These are phyloP conservation scores for Grosmannia serpens DNA, from an alignment of 2,329 filamentous ascomycete genomes.

Conservation along the genomic window DNA sequence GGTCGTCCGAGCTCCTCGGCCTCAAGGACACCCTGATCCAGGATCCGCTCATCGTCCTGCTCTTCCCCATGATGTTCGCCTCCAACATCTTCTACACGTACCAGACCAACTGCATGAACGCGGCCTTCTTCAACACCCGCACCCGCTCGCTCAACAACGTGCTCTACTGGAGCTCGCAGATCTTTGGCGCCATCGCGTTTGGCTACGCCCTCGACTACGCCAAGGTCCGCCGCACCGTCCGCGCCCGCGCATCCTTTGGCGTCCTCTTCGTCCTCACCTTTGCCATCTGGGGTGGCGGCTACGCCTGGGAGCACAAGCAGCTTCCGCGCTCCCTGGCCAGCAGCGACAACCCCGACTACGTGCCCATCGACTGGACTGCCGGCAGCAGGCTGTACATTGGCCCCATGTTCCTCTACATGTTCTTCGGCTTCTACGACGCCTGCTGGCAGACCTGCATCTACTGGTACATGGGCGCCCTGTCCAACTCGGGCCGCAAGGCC, in stretches of 20 bases:
- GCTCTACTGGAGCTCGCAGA: slow-evolving; percentile 72
- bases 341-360: slow-evolving; percentile 13
- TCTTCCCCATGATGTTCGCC: slow-evolving; percentile 74
- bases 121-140: slow-evolving; percentile 58
- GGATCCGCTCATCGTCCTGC: slow-evolving; percentile 61
- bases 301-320: slow-evolving; percentile 59
- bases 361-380: slow-evolving; percentile 50
- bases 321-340: slow-evolving; percentile 30
- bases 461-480: slow-evolving; percentile 91
- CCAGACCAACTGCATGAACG: slow-evolving; percentile 59
- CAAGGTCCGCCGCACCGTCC: slow-evolving; percentile 47
- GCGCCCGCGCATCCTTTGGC: slow-evolving; percentile 53
- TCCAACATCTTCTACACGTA: slow-evolving; percentile 79
- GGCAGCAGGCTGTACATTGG: slow-evolving; percentile 50
- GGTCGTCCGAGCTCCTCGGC: slow-evolving; percentile 66
- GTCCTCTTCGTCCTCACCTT: slow-evolving; percentile 60
- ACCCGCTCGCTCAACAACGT: slow-evolving; percentile 64
- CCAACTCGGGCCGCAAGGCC: slow-evolving; percentile 83
- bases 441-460: slow-evolving; percentile 85
- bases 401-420: slow-evolving; percentile 81
- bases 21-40: slow-evolving; percentile 60
- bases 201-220: slow-evolving; percentile 58
- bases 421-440: slow-evolving; percentile 83
- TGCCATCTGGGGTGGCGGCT: slow-evolving; percentile 73
- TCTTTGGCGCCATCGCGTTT: slow-evolving; percentile 62